Conservation (phyloP, 495 filamentous ascomycete species). For the Aspergillus nidulans region DNA sequence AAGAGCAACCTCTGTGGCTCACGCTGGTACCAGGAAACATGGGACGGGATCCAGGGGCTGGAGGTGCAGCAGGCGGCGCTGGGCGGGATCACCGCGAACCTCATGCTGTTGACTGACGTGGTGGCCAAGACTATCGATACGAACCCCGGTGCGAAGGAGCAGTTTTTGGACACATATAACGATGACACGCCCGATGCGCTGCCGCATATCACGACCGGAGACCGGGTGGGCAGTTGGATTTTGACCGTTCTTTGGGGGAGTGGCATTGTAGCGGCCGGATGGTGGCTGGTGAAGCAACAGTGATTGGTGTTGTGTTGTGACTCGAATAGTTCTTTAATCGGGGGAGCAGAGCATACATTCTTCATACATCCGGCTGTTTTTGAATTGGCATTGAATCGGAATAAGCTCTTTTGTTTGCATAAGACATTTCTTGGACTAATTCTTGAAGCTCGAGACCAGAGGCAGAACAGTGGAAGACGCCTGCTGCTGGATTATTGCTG, state of each 20-base stretch:
- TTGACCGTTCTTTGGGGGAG: constrained; percentile 53
- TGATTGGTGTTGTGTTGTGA: too few relatives aligned
- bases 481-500: too few relatives aligned
- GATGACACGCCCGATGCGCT: constrained; percentile 19
- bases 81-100: constrained; percentile 45
- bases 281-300: constrained; percentile 25
- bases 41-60: constrained; percentile 61
- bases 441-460: too few relatives aligned
- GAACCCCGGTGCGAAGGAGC: constrained; percentile 18
- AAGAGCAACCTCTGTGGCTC: constrained; percentile 58
- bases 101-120: constrained; percentile 11
- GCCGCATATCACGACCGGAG: constrained; percentile 43
- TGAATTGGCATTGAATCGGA: too few relatives aligned
- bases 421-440: too few relatives aligned
- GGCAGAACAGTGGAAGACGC: too few relatives aligned
- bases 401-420: too few relatives aligned
- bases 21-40: constrained; percentile 59
- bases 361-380: too few relatives aligned
- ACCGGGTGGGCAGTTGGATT: constrained; percentile 62
- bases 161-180: constrained; percentile 20
- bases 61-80: constrained; percentile 45
- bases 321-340: too few relatives aligned
- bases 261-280: constrained; percentile 28
- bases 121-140: constrained; percentile 15
- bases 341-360: too few relatives aligned